phyloP scores from a whole-genome alignment of 805 yeast genomes.

The Kuraishia hungarica region DNA sequence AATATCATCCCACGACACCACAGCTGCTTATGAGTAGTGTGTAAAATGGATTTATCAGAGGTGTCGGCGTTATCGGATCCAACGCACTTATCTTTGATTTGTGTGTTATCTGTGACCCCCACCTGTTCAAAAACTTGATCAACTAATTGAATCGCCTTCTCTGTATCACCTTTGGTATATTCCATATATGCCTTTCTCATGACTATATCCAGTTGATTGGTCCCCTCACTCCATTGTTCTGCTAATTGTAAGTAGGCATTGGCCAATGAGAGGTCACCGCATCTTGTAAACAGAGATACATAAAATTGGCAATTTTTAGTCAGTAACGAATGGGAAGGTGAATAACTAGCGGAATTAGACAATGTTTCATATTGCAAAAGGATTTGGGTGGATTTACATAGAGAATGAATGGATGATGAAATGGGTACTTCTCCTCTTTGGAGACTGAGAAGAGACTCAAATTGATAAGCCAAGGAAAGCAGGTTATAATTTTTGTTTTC shows the following conservation, averaged over 20 bases:
- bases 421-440: neutral
- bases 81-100: no score
- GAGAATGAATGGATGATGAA: neutral
- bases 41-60: neutral
- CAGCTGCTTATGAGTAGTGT: neutral
- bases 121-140: neutral
- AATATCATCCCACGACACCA: neutral
- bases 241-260: neutral
- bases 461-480: conserved; percentile 57
- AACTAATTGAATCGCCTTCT: neutral
- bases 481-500: conserved; percentile 34
- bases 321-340: neutral
- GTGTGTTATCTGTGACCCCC: neutral
- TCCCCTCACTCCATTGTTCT: neutral
- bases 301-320: neutral
- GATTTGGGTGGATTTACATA: neutral
- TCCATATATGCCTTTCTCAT: neutral
- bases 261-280: neutral
- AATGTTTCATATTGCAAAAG: neutral
- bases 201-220: neutral
- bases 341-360: neutral
- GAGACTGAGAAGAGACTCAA: conserved; percentile 41
- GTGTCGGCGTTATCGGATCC: neutral
- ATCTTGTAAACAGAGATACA: neutral
- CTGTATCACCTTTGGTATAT: neutral